Evolutionary conservation across 1,284 basidiomycete species (phyloP).

Genomic region (Phaffia rhodozyma): DNA sequence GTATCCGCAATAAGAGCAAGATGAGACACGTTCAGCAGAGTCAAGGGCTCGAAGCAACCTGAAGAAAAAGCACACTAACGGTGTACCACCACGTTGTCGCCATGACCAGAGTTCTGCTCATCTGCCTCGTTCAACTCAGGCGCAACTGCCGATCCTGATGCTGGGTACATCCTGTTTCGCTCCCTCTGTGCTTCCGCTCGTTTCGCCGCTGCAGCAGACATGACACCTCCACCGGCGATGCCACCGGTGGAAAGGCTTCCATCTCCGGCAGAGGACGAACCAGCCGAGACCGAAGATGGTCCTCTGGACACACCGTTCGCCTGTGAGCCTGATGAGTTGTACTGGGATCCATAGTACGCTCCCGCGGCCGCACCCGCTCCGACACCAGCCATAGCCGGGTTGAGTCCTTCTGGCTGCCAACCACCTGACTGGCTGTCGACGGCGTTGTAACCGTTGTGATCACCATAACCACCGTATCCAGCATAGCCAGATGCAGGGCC

Average conservation of each 20-base stretch:
- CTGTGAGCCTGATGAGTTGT: background rate
- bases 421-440: background rate
- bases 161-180: background rate
- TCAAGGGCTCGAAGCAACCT: background rate
- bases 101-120: background rate
- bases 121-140: background rate
- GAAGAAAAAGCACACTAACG: background rate
- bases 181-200: slow-evolving; percentile 15
- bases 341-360: slow-evolving; percentile 5
- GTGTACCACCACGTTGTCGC: slow-evolving; percentile 1
- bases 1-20: background rate
- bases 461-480: background rate
- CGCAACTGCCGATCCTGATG: background rate
- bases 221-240: slow-evolving; percentile 6
- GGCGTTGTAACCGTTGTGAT: background rate
- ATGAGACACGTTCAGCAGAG: background rate
- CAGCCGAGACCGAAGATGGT: slow-evolving; percentile 2
- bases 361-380: background rate
- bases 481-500: background rate
- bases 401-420: slow-evolving; percentile 2
- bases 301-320: slow-evolving; percentile 8
- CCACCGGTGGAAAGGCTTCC: background rate
- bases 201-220: slow-evolving; percentile 14
- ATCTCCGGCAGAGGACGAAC: background rate
- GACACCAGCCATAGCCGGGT: slow-evolving; percentile 1